These are phyloP conservation scores for Alternaria incomplexa DNA, from an alignment of 2,329 filamentous ascomycete species.

Conservation along the genomic window DNA sequence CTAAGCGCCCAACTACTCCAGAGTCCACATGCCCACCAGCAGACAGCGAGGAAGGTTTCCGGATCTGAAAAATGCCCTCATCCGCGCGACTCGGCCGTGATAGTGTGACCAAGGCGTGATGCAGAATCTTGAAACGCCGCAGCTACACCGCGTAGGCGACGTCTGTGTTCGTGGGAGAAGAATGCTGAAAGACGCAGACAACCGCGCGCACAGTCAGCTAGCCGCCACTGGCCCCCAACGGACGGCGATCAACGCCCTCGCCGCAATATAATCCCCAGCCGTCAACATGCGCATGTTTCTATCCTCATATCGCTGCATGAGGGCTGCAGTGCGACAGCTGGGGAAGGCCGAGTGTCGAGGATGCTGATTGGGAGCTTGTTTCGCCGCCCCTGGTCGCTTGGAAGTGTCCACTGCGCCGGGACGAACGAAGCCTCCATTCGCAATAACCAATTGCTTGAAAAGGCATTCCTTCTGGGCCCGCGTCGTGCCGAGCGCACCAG, in stretches of 20 bases:
- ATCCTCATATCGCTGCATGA: conserved; percentile 21
- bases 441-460: conserved; percentile 6
- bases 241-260: conserved; percentile 3
- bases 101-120: conserved; percentile 40
- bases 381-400: conserved; percentile 20
- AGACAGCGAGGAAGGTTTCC: neutral
- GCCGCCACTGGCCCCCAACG: conserved; percentile 5
- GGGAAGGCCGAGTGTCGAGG: conserved; percentile 3
- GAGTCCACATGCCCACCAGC: conserved; percentile 14
- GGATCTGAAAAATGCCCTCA: neutral
- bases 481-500: neutral
- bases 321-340: conserved; percentile 5
- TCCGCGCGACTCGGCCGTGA: conserved; percentile 27
- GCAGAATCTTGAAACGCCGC: conserved; percentile 11
- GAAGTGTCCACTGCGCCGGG: conserved; percentile 6
- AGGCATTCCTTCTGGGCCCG: neutral
- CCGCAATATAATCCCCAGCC: conserved; percentile 17
- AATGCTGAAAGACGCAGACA: neutral
- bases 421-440: conserved; percentile 12
- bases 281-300: conserved; percentile 10
- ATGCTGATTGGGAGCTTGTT: conserved; percentile 25
- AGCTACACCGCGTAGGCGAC: neutral
- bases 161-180: neutral
- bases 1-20: conserved; percentile 40
- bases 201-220: conserved; percentile 16